Evolutionary conservation across 176 grass and related monocot genomes (phyloP).

Genomic region (Carex cristatella): DNA sequence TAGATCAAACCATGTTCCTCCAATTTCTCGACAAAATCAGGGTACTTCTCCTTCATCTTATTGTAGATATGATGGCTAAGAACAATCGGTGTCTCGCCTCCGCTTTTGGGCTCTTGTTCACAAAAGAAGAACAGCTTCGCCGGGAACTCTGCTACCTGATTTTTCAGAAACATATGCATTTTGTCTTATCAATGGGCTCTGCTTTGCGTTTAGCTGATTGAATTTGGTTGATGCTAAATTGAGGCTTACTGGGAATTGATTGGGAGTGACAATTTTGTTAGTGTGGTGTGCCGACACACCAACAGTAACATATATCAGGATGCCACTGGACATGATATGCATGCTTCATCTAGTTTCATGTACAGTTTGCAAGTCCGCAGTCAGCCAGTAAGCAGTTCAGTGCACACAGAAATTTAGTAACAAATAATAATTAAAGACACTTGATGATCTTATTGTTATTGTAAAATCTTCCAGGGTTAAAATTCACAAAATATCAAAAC

Average conservation of each 20-base stretch:
- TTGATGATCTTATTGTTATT: neutral
- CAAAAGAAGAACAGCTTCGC: constrained; percentile 95
- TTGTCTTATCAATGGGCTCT: neutral
- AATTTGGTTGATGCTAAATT: neutral
- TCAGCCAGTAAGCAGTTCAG: neutral
- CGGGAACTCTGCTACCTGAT: constrained; percentile 73
- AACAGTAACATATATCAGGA: neutral
- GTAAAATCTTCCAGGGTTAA: neutral
- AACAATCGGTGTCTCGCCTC: constrained; percentile 78
- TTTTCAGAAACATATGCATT: neutral
- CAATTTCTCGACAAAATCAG: constrained; percentile 72
- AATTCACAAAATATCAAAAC: neutral
- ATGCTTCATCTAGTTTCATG: neutral
- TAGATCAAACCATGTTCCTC: constrained; percentile 70
- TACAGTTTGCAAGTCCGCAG: neutral
- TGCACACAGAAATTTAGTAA: neutral
- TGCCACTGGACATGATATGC: neutral
- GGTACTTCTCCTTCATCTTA: constrained; percentile 55
- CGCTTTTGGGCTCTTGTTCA: constrained; percentile 58
- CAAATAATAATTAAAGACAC: neutral
- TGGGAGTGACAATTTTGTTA: neutral
- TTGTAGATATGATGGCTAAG: constrained; percentile 76
- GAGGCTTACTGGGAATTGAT: neutral
- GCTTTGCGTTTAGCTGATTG: neutral
- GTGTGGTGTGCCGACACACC: neutral